These are phyloP conservation scores for Sphagnum fallax DNA, from an alignment of 228 moss, liverwort and hornwort genomes.

Conservation along the genomic window DNA sequence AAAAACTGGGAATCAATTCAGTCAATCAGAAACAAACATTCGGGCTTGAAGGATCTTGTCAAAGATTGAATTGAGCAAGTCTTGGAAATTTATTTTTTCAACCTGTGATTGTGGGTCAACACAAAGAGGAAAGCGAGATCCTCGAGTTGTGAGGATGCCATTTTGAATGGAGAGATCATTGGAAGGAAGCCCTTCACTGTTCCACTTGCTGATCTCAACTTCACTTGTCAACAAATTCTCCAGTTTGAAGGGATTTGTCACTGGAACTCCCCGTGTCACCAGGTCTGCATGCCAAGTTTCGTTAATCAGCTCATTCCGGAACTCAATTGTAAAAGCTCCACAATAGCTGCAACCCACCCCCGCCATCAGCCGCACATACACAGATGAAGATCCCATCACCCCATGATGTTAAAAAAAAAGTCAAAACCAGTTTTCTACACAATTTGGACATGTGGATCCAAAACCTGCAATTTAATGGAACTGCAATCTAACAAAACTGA, in stretches of 20 bases:
- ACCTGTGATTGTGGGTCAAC: constrained; percentile 91
- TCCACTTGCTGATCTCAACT: constrained; percentile 91
- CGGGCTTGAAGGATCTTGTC: background rate
- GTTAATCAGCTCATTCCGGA: constrained; percentile 49
- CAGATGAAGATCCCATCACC: no score
- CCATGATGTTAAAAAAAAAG: no score
- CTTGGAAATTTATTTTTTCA: background rate
- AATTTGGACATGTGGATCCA: no score
- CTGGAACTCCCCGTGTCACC: constrained; percentile 42
- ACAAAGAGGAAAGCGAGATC: constrained; percentile 79
- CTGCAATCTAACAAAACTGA: no score
- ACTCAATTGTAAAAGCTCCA: constrained; percentile 80
- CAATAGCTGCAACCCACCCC: constrained; percentile 48
- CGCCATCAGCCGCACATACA: no score
- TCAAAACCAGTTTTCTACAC: no score
- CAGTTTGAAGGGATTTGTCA: constrained; percentile 45
- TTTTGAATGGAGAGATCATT: constrained; percentile 97
- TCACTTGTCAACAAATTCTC: constrained; percentile 76
- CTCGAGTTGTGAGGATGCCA: constrained; percentile 85
- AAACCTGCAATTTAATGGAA: no score
- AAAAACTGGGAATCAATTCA: background rate
- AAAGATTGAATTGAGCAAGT: background rate
- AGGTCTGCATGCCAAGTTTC: constrained; percentile 76
- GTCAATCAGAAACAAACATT: background rate
- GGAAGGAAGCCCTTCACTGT: constrained; percentile 89